These are phyloP conservation scores for Candida tammaniensis DNA, from an alignment of 805 yeast species.

Conservation along the genomic window DNA sequence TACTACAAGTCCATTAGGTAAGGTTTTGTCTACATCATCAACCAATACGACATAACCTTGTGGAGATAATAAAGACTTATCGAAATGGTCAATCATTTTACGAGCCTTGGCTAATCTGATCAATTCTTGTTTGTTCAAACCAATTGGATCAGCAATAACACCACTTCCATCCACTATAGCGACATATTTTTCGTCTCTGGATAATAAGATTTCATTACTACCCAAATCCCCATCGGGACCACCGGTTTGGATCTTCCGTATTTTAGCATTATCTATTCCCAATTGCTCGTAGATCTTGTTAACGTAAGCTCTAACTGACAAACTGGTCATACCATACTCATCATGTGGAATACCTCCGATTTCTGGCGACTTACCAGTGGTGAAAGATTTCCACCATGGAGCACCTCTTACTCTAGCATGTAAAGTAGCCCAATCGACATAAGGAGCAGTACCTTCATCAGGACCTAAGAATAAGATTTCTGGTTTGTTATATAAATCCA, in stretches of 20 bases:
- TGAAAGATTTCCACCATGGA: slow-evolving; percentile 97
- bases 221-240: slow-evolving; percentile 99
- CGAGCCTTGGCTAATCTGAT: slow-evolving; percentile 74
- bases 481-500: slow-evolving; percentile 77
- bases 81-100: slow-evolving; percentile 68
- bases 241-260: slow-evolving; percentile 91
- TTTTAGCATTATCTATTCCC: slow-evolving; percentile 52
- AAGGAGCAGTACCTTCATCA: slow-evolving; percentile 97
- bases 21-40: slow-evolving; percentile 73
- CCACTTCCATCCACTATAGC: slow-evolving; percentile 96
- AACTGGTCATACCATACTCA: slow-evolving; percentile 95
- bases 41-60: slow-evolving; percentile 81
- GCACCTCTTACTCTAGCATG: slow-evolving; percentile 93
- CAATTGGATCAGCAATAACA: slow-evolving; percentile 87
- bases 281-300: slow-evolving; percentile 82
- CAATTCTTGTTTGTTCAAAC: slow-evolving; percentile 78
- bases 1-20: slow-evolving; percentile 75
- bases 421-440: slow-evolving; percentile 95
- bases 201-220: slow-evolving; percentile 86
- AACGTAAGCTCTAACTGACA: slow-evolving; percentile 90
- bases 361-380: slow-evolving; percentile 90
- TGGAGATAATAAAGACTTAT: slow-evolving; percentile 60
- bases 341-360: slow-evolving; percentile 99
- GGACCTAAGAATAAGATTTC: slow-evolving; percentile 98
- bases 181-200: slow-evolving; percentile 78